Percentiles rank a stretch among this genome's conserved stretches.
Evolutionary conservation across 148 eudicot species (phyloP).

Genomic region (Camellia lanceoleosa): DNA sequence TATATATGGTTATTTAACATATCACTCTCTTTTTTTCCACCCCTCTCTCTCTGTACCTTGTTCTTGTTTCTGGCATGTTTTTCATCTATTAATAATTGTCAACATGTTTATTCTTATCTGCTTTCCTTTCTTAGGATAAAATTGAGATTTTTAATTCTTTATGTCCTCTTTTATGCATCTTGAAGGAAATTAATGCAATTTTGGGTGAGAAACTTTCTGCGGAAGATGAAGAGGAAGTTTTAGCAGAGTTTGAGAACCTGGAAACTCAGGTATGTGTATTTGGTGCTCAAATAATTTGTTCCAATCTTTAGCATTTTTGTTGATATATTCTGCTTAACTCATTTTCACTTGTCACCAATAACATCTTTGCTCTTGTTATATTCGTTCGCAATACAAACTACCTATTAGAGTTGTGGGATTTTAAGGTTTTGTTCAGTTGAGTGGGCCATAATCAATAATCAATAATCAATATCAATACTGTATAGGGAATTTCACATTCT

Average conservation of each 20-base stretch:
- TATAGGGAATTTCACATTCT: not conserved
- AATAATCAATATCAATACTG: not conserved
- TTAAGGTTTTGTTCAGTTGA: not conserved
- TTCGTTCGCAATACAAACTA: too few relatives aligned
- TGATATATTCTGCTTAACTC: not conserved
- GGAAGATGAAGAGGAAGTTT: conserved; percentile 90
- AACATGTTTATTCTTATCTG: not conserved
- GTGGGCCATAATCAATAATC: not conserved
- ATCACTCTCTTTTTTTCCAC: too few relatives aligned
- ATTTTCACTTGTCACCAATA: too few relatives aligned
- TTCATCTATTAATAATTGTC: not conserved
- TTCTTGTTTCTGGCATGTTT: not conserved
- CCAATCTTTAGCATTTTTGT: conserved; percentile 8
- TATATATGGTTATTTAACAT: not conserved
- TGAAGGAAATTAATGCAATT: conserved; percentile 85
- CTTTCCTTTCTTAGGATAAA: not conserved
- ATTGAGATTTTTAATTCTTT: not conserved
- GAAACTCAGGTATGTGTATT: conserved; percentile 66
- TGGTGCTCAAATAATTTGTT: conserved; percentile 10
- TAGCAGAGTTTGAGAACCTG: conserved; percentile 81
- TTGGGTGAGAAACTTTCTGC: conserved; percentile 87
- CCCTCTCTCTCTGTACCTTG: not conserved
- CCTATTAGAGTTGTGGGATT: not conserved
- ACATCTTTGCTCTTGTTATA: not conserved
- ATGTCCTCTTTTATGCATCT: not conserved